phyloP scores from a whole-genome alignment of 2,329 filamentous ascomycete genomes.

The Fusarium virguliforme region DNA sequence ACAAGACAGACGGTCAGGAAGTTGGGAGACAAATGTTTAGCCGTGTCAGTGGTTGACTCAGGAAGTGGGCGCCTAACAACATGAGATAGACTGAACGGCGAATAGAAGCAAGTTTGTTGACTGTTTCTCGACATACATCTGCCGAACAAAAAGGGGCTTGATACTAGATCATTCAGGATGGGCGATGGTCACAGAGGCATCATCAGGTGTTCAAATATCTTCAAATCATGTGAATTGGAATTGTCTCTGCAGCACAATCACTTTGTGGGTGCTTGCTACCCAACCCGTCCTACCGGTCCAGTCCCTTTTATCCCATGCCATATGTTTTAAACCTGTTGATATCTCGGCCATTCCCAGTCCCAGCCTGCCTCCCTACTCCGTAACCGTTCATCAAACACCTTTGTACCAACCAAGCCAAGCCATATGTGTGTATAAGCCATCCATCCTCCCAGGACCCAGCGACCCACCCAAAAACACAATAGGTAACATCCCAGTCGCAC shows the following conservation, averaged over 20 bases:
- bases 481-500: conserved; percentile 24
- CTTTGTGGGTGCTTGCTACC: conserved; percentile 25
- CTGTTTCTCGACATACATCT: not conserved
- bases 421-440: conserved; percentile 28
- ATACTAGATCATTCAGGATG: not conserved
- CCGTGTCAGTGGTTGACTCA: not conserved
- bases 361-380: conserved; percentile 27
- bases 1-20: not conserved
- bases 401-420: conserved; percentile 25
- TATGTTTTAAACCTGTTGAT: conserved; percentile 27
- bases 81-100: not conserved
- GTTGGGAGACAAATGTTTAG: not conserved
- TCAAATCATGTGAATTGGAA: conserved; percentile 49
- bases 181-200: not conserved
- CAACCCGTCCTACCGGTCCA: conserved; percentile 17
- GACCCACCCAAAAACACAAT: conserved; percentile 34
- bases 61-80: not conserved
- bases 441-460: conserved; percentile 41
- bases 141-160: not conserved
- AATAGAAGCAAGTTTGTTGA: not conserved
- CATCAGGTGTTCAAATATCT: not conserved
- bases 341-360: conserved; percentile 29
- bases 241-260: conserved; percentile 36
- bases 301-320: conserved; percentile 17
- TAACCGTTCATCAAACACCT: conserved; percentile 39